Percentiles rank a stretch among this genome's conserved stretches.
Evolutionary conservation across 192 early-diverging fungal genomes (phyloP).

Genomic region (Helicostylum pulchrum): DNA sequence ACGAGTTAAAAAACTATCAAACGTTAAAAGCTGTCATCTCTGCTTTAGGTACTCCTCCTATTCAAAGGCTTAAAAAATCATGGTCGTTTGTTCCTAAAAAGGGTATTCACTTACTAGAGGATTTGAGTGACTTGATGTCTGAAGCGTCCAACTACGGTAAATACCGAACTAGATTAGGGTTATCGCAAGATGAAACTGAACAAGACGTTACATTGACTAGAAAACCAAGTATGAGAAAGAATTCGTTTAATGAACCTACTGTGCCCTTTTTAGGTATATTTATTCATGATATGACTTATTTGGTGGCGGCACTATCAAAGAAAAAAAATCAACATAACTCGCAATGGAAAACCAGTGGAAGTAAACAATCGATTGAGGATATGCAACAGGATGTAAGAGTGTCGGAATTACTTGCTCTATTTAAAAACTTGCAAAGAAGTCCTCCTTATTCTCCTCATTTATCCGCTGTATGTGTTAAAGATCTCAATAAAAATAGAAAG

Average conservation of each 20-base stretch:
- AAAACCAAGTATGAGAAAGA: not conserved
- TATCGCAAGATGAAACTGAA: not conserved
- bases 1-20: slow-evolving; percentile 61
- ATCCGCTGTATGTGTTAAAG: slow-evolving; percentile 42
- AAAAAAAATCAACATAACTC: slow-evolving; percentile 3
- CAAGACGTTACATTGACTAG: not conserved
- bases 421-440: slow-evolving; percentile 51
- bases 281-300: slow-evolving; percentile 74
- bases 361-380: slow-evolving; percentile 21
- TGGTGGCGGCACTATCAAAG: slow-evolving; percentile 42
- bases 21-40: slow-evolving; percentile 62
- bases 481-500: slow-evolving; percentile 43
- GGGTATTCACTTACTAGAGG: slow-evolving; percentile 47
- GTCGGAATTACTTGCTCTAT: slow-evolving; percentile 52
- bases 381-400: slow-evolving; percentile 45
- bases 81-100: slow-evolving; percentile 66
- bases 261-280: slow-evolving; percentile 74
- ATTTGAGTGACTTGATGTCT: slow-evolving; percentile 54
- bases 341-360: not conserved
- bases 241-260: slow-evolving; percentile 42
- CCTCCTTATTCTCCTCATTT: slow-evolving; percentile 47
- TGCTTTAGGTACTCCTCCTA: slow-evolving; percentile 63
- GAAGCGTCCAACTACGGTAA: slow-evolving; percentile 64
- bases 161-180: slow-evolving; percentile 48
- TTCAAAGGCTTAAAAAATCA: slow-evolving; percentile 64